Percentiles rank a stretch among this genome's conserved stretches.
Conservation (phyloP, 768 basidiomycete species). For the Infundibulicybe gibba region DNA sequence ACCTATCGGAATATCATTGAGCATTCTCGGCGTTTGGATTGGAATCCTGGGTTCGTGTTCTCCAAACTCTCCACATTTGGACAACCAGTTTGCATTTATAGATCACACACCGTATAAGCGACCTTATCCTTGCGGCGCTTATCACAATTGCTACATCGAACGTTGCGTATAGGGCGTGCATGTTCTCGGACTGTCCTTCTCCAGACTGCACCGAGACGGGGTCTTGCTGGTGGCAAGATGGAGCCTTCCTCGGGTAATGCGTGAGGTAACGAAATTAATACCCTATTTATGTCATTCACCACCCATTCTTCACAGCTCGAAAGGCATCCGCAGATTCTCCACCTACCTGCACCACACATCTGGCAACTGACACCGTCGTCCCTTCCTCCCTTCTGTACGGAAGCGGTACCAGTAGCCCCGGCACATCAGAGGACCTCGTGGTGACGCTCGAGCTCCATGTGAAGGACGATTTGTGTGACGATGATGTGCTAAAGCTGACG, state of each 20-base stretch:
- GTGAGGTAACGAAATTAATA: constrained; percentile 49
- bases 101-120: constrained; percentile 65
- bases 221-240: constrained; percentile 63
- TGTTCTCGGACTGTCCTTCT: constrained; percentile 82
- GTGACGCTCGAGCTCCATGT: constrained; percentile 84
- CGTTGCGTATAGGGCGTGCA: constrained; percentile 81
- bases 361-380: constrained; percentile 73
- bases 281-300: neutral
- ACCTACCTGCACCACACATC: constrained; percentile 82
- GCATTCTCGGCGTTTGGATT: neutral
- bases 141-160: constrained; percentile 78
- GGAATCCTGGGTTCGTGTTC: no score
- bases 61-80: constrained; percentile 9
- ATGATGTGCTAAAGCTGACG: constrained; percentile 68
- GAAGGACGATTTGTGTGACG: constrained; percentile 57
- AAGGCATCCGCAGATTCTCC: constrained; percentile 77
- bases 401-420: neutral
- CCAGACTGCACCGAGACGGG: constrained; percentile 82
- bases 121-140: constrained; percentile 78
- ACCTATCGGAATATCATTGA: neutral
- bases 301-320: constrained; percentile 52
- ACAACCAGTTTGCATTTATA: constrained; percentile 5
- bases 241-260: constrained; percentile 72
- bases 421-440: constrained; percentile 36
- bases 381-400: constrained; percentile 2